Base-by-base conservation (phyloP, 495 filamentous ascomycete species). In the Cetradonia linearis region DNA sequence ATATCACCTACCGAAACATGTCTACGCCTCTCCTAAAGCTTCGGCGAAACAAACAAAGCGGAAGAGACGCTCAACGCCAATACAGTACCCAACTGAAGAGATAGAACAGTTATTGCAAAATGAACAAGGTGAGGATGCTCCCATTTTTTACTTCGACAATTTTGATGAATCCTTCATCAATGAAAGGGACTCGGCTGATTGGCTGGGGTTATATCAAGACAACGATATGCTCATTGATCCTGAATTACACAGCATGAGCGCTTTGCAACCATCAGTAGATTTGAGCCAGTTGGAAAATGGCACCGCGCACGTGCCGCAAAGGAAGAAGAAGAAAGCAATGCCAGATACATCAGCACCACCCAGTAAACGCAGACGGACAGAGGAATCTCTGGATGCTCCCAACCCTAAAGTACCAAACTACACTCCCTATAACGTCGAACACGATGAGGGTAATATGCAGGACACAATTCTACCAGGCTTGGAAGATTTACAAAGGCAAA, bases 101-200 rank as follows among this genome's bases (percentile, higher is more conserved):
- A 8, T 23, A 56, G 20, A 23, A 36, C 16, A 20, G 36, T 14
- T 31, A 44, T 47, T 38, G 10, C 46, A 28, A 37, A 55, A 55
- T n/a, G 61, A 46, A 64, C 31, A 50, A 64, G 55, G 62, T 62
- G 47, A 56, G 62, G 34, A 65, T 65, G 48, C 23, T 25, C 53
- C 49, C 31, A 20, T 47, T 27, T 14, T 31, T 54, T 53, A 58
- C 27, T 50, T 54, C 33, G 53, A 48, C n/a, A 31, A 30, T 4
- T 40, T 58, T 57, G 53, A 63, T 46, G 46, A 61, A 10, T 34
- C 40, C 18, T 14, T 54, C 25, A 31, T 28, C 27, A 49, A 52
- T 37, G 38, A 44, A 2, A 33, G 33, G 36, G 28, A 47, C 18
- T 31, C 34, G 20, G 57, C 64, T 61, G 49, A 63, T 34, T 31